Evolutionary conservation across 495 filamentous ascomycete species (phyloP), one percentile per base, ranked within the genome.

Genomic region (Penicillium canescens): DNA sequence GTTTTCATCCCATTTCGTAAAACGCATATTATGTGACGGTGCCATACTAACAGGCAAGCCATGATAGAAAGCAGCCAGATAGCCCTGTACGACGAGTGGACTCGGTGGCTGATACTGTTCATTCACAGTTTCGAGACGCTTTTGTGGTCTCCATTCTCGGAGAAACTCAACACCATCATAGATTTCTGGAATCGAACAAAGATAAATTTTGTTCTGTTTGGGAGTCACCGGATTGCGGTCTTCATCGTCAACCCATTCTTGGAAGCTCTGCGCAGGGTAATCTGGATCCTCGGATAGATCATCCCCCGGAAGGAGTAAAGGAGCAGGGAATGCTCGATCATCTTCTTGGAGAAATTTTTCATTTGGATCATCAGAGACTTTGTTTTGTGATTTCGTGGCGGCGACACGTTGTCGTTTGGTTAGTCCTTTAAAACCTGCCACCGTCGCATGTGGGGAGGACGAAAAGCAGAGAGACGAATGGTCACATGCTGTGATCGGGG

Each of bases 21-120:
- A 86, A 11, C 49, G 35, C 2, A 82, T 54, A 1, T 50, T 51
- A 0, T 56, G 45, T 0, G 70, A 52, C 18, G 76, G 60, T 12
- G 76, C 61, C 9, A 59, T 12, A 45, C 79, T 80, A 38, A 87
- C 78, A 1, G 67, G 62, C 24, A 87, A 50, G 0, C 80, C 79
- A 50, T 84, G 75, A 66, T 87, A 89, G 58, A 88, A 89, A 0
- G 80, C 83, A 1, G 46, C 35, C 3, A 89, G 57, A 55, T 89
- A 89, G 1, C 72, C 61, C 8, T 71, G 26, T 1, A 85, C 46
- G 44, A 81, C 72, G 11, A 77, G 28, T 2, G 57, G 28, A 7
- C 54, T 45, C 12, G 70, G 70, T 16, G 33, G 33, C 3, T 45
- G 34, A 31, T 10, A 31, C 8, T 31, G 28, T 35, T 4, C 6